Evolutionary conservation across 2,329 filamentous ascomycete genomes (phyloP).

Genomic region (Aspergillus brasiliensis): DNA sequence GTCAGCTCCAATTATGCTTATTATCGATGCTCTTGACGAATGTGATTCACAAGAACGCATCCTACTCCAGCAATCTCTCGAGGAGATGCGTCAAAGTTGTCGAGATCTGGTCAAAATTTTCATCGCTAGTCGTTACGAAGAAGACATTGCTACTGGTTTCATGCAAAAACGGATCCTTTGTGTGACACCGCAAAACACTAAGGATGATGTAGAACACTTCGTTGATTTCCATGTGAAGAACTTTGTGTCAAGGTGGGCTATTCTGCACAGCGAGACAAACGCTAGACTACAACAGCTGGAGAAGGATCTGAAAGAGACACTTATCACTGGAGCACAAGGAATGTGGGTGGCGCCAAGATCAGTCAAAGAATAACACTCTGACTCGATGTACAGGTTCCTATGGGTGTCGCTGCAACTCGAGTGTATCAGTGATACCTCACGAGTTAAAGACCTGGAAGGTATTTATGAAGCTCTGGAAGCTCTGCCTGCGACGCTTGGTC

Average conservation of each 20-base stretch:
- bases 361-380: no score
- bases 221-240: not conserved
- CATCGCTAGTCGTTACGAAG: slow-evolving; percentile 1
- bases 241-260: not conserved
- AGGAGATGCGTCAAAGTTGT: not conserved
- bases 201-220: not conserved
- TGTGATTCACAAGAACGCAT: not conserved
- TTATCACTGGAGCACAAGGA: not conserved
- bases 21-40: slow-evolving; percentile 1
- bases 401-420: not conserved
- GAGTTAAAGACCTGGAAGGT: not conserved
- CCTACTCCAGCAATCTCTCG: not conserved
- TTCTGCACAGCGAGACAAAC: not conserved
- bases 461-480: not conserved
- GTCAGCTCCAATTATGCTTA: not conserved
- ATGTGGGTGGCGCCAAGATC: not conserved
- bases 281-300: not conserved
- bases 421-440: not conserved
- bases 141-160: not conserved
- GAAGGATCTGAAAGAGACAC: not conserved
- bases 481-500: not conserved
- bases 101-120: not conserved
- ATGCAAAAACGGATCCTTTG: no score
- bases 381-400: not conserved
- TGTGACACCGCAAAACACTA: not conserved